Evolutionary conservation across 2,329 filamentous ascomycete species (phyloP).

Genomic region (Colletotrichum siamense): DNA sequence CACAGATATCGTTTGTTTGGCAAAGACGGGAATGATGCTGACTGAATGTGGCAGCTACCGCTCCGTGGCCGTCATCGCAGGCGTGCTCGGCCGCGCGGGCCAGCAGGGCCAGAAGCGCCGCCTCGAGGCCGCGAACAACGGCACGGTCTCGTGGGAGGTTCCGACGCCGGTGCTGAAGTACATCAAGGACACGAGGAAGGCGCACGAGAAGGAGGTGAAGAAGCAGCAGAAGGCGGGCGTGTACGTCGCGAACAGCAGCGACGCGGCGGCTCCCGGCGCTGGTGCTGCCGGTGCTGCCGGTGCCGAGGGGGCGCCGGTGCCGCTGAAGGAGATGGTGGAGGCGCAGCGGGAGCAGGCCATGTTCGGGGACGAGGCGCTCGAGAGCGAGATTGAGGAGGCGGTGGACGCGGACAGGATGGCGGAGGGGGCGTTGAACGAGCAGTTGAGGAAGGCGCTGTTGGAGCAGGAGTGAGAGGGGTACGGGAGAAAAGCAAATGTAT

Average conservation of each 20-base stretch:
- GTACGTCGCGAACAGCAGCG: conserved; percentile 31
- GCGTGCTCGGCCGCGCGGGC: conserved; percentile 84
- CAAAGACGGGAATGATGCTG: neutral
- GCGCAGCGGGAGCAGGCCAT: neutral
- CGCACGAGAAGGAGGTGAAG: conserved; percentile 35
- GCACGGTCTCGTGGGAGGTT: conserved; percentile 68
- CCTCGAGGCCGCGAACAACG: conserved; percentile 64
- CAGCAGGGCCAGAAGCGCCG: conserved; percentile 76
- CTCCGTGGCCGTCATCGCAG: conserved; percentile 80
- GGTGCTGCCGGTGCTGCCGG: conserved; percentile 29
- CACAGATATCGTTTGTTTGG: neutral
- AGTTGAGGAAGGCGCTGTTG: neutral
- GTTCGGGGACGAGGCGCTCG: neutral
- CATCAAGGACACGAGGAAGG: conserved; percentile 36
- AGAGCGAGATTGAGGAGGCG: neutral
- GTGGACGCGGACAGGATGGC: neutral
- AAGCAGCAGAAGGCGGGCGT: conserved; percentile 36
- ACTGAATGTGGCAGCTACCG: conserved; percentile 66
- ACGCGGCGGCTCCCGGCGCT: conserved; percentile 38
- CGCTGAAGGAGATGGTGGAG: conserved; percentile 35
- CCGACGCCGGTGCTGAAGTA: conserved; percentile 46
- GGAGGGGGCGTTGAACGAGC: neutral
- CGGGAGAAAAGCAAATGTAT: neutral
- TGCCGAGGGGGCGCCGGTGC: conserved; percentile 35
- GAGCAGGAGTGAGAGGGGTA: neutral